phyloP scores from a whole-genome alignment of 495 filamentous ascomycete genomes.

The Lophium mytilinum region DNA sequence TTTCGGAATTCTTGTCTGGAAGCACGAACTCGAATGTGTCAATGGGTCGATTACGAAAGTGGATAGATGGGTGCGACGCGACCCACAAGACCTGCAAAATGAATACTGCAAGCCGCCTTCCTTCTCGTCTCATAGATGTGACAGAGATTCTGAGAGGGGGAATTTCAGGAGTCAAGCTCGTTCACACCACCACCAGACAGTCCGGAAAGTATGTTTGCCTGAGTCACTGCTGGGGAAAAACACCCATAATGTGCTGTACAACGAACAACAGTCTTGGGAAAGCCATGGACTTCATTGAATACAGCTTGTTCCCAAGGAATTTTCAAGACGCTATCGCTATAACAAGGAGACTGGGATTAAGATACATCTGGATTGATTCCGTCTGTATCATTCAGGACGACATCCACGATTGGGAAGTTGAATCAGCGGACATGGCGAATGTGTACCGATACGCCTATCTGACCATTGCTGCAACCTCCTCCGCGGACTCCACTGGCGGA shows the following conservation, averaged over 20 bases:
- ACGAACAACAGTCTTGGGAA: neutral
- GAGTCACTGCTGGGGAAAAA: slow-evolving; percentile 5
- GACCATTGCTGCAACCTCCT: slow-evolving; percentile 1
- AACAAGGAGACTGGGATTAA: neutral
- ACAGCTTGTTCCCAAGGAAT: neutral
- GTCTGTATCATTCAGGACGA: slow-evolving; percentile 5
- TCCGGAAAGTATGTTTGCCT: neutral
- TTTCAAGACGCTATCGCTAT: slow-evolving; percentile 2
- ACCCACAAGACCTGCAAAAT: neutral
- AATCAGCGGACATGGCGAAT: slow-evolving; percentile 3
- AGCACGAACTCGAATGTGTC: neutral
- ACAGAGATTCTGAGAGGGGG: neutral
- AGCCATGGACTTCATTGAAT: neutral
- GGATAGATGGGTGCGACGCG: neutral
- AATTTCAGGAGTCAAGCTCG: neutral
- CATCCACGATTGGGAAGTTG: neutral
- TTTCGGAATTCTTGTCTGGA: neutral
- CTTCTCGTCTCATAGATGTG: slow-evolving; percentile 1
- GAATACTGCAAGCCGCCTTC: neutral
- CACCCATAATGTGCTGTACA: neutral
- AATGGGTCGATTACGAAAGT: neutral
- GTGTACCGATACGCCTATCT: slow-evolving; percentile 2
- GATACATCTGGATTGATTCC: slow-evolving; percentile 4
- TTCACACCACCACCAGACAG: neutral
- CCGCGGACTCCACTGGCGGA: neutral